phyloP scores from a whole-genome alignment of 164 flowering plant species.

The Piper betle region DNA sequence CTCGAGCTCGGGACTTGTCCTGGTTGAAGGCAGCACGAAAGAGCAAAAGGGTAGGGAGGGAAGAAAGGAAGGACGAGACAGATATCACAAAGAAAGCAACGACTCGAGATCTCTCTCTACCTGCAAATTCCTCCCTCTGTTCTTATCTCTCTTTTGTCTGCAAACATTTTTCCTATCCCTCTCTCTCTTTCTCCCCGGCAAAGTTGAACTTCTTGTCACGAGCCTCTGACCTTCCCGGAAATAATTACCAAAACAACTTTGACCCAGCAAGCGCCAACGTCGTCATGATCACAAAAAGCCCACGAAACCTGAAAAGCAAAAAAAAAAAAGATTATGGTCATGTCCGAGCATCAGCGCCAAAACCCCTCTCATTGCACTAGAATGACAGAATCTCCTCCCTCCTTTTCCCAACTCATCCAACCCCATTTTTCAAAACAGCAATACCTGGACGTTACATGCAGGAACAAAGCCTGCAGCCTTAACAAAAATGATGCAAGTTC shows the following conservation, averaged over 20 bases:
- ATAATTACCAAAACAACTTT: conserved; percentile 26
- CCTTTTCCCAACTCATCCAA: neutral
- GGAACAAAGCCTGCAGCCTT: neutral
- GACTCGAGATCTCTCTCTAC: conserved; percentile 1
- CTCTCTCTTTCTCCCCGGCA: conserved; percentile 10
- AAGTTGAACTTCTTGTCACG: conserved; percentile 33
- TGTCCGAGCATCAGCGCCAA: neutral
- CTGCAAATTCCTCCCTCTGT: conserved; percentile 18
- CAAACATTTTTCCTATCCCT: neutral
- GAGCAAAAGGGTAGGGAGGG: neutral
- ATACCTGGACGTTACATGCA: too few relatives aligned
- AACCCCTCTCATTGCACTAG: neutral
- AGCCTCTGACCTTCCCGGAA: conserved; percentile 26
- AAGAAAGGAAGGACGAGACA: neutral
- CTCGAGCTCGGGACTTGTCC: neutral
- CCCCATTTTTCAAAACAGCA: too few relatives aligned
- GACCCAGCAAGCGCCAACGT: conserved; percentile 20
- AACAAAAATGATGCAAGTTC: too few relatives aligned
- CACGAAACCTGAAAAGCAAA: conserved; percentile 3
- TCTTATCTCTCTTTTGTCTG: neutral
- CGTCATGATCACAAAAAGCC: conserved; percentile 17
- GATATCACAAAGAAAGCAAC: neutral
- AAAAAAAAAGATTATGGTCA: too few relatives aligned
- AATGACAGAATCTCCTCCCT: neutral
- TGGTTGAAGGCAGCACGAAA: neutral